These are phyloP conservation scores for Colletotrichum cordylinicola DNA, from an alignment of 2,329 filamentous ascomycete genomes.

Conservation along the genomic window DNA sequence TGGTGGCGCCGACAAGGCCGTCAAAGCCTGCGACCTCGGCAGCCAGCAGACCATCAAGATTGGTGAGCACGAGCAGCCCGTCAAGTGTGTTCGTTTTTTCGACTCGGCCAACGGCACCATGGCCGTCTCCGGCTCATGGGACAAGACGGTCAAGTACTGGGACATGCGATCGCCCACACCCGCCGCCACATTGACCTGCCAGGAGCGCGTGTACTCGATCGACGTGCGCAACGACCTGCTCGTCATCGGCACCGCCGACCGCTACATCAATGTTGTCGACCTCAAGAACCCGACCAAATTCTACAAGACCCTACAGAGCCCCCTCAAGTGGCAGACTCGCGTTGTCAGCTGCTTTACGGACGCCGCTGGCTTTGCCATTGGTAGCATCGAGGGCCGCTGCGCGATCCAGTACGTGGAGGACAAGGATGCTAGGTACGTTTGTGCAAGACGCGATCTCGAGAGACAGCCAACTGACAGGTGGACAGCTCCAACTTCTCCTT, in stretches of 20 bases:
- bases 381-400: conserved; percentile 95
- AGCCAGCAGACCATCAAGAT: conserved; percentile 73
- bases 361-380: conserved; percentile 89
- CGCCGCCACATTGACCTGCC: conserved; percentile 69
- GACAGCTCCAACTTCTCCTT: conserved; percentile 92
- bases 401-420: conserved; percentile 99
- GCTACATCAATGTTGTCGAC: conserved; percentile 95
- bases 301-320: conserved; percentile 96
- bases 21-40: conserved; percentile 84
- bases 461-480: background rate
- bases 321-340: conserved; percentile 97
- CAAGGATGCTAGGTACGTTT: conserved; percentile 76
- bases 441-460: background rate
- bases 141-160: conserved; percentile 92
- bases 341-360: conserved; percentile 96
- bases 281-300: conserved; percentile 86
- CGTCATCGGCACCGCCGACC: conserved; percentile 90
- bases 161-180: conserved; percentile 73
- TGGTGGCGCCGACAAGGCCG: conserved; percentile 88
- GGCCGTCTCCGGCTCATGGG: conserved; percentile 91
- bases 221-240: conserved; percentile 88
- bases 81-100: conserved; percentile 80
- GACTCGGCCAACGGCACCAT: conserved; percentile 76
- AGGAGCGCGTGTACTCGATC: conserved; percentile 88
- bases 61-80: conserved; percentile 83